phyloP scores from a whole-genome alignment of 1,139 yeast species.

The Kurtzmaniella quercitrusa region DNA sequence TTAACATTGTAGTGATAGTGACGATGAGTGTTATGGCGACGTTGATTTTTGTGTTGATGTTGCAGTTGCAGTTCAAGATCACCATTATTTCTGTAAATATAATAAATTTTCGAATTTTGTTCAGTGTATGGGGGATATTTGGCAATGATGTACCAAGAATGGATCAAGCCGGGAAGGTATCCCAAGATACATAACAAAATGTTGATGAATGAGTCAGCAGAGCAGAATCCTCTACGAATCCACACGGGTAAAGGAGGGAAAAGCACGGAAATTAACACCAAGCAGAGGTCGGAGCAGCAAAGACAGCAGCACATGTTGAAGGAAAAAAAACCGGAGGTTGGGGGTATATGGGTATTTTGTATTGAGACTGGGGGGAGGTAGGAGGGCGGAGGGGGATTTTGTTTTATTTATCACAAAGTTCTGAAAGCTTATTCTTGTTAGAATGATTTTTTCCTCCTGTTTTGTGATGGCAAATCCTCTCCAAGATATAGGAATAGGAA shows the following conservation, averaged over 20 bases:
- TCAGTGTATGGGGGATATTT: slow-evolving; percentile 34
- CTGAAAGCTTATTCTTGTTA: no score
- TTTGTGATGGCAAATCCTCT: background rate
- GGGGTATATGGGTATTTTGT: no score
- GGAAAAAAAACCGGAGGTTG: no score
- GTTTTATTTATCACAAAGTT: no score
- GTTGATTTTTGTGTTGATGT: no score
- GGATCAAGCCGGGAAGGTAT: slow-evolving; percentile 65
- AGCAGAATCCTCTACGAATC: slow-evolving; percentile 62
- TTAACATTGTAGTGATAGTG: slow-evolving; percentile 11
- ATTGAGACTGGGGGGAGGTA: background rate
- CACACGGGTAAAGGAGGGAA: slow-evolving; percentile 74
- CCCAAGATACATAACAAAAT: slow-evolving; percentile 56
- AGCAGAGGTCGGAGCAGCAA: slow-evolving; percentile 46
- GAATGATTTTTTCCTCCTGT: no score
- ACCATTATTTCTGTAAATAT: slow-evolving; percentile 21
- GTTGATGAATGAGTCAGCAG: slow-evolving; percentile 58
- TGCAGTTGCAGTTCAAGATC: slow-evolving; percentile 6
- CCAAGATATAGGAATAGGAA: background rate
- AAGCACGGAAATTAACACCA: slow-evolving; percentile 56
- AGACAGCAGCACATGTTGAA: slow-evolving; percentile 12
- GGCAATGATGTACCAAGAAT: slow-evolving; percentile 61
- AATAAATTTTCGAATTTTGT: slow-evolving; percentile 26
- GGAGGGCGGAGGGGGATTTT: no score
- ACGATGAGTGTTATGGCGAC: slow-evolving; percentile 8